Conservation (phyloP, 1,139 yeast species). For the Suhomyces taliae region DNA sequence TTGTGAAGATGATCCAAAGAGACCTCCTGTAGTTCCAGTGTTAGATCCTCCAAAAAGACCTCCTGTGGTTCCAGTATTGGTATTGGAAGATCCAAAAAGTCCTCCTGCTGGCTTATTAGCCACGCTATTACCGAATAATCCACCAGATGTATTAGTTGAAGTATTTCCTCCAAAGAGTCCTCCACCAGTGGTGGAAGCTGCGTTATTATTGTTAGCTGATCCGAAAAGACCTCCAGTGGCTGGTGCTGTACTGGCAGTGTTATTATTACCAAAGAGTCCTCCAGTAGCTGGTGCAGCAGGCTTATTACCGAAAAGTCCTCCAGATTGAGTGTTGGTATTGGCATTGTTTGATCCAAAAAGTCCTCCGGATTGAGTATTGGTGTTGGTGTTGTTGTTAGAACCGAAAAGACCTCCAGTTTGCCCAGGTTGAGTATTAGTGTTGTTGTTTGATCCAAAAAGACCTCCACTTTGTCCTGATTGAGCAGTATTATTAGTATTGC, state of each 20-base stretch:
- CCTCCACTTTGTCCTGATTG: constrained; percentile 18
- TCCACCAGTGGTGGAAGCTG: constrained; percentile 6
- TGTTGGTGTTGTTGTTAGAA: constrained; percentile 6
- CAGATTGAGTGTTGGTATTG: constrained; percentile 7
- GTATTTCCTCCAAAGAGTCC: constrained; percentile 13
- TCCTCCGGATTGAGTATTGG: constrained; percentile 15
- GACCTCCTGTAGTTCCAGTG: not conserved
- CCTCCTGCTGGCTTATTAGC: constrained; percentile 1
- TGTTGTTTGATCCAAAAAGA: constrained; percentile 18
- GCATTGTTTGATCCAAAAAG: constrained; percentile 20
- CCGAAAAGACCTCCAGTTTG: constrained; percentile 12
- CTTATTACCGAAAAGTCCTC: constrained; percentile 23
- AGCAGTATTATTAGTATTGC: constrained; percentile 5
- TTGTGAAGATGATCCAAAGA: constrained; percentile 7
- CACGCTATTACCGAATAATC: constrained; percentile 29
- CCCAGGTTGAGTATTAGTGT: constrained; percentile 4
- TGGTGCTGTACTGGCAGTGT: constrained; percentile 2
- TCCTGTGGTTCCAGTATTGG: too few species aligned
- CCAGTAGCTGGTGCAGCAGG: constrained; percentile 16
- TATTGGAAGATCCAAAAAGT: not conserved
- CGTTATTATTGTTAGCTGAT: constrained; percentile 4
- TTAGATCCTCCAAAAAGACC: constrained; percentile 3
- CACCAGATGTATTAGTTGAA: constrained; percentile 10
- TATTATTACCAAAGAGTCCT: constrained; percentile 14
- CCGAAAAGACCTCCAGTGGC: constrained; percentile 17